Evolutionary conservation across 345 rosid genomes (phyloP), one percentile per base, ranked within the genome.

Genomic region (Mallotus nudiflorus): DNA sequence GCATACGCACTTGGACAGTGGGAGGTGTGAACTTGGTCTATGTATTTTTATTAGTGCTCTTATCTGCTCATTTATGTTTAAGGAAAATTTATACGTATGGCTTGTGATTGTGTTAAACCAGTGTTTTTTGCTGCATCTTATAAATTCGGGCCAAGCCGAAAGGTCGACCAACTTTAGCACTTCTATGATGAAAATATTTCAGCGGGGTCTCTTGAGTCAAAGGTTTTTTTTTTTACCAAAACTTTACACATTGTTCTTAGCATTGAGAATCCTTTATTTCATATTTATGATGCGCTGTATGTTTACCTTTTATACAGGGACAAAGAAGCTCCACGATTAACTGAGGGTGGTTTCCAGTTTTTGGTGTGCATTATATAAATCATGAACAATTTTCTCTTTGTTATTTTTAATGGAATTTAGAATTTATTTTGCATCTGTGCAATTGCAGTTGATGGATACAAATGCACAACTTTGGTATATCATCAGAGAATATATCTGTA

Each of bases 391-490:
- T 67, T 82, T 18, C 59, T 48, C 53, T 75, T 79, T 60, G 52
- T 57, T 49, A 28, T 55, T 51, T 15, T 65, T 67, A 13, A 67
- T 76, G 45, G 58, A 48, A 70, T 24, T 80, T 44, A 52, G 45
- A 65, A 42, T 48, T 50, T 68, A 66, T 77, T 64, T 65, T 64
- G 63, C 35, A 69, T 45, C 25, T 71, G 54, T 73, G 42, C 52
- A 49, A 51, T 76, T 81, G 63, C 91, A 95, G 99, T 85, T 95
- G 77, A 92, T 95, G 99, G 97, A 95, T 73, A 95, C 99, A 81
- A 90, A 89, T 84, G 90, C 97, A 35, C 99, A 95, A 78, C 88
- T 95, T 53, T 92, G 99, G 99, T 95, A 92, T 83, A 89, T 95
- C 39, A 84, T 91, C 70, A 89, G 99, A 81, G 99, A 95, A 77